These are phyloP conservation scores for Trametes elegans DNA, from an alignment of 768 basidiomycete genomes.

Conservation along the genomic window DNA sequence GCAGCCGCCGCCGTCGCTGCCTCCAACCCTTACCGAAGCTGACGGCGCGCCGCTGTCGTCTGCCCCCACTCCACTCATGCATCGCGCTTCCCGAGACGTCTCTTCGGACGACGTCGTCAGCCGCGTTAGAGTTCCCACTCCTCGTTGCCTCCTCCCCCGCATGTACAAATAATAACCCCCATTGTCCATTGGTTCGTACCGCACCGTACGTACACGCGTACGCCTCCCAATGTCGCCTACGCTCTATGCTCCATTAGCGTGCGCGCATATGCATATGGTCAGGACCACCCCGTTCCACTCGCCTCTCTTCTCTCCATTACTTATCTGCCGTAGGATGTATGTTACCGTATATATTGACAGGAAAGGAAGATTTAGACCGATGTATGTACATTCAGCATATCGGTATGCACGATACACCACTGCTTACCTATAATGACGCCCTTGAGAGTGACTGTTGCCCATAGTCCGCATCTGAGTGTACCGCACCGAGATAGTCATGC, in stretches of 20 bases:
- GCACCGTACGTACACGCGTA: neutral
- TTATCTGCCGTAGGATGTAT: neutral
- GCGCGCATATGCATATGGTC: neutral
- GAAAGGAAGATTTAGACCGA: neutral
- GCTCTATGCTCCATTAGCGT: no score
- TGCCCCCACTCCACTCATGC: neutral
- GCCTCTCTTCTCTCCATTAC: neutral
- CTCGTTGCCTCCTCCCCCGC: neutral
- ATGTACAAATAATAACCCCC: neutral
- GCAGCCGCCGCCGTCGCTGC: no score
- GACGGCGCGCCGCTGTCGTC: neutral
- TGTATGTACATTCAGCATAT: conserved; percentile 8
- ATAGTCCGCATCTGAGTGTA: no score
- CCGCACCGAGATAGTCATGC: no score
- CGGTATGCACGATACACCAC: no score
- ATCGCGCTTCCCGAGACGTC: neutral
- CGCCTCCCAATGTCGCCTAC: neutral
- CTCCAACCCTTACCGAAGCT: neutral
- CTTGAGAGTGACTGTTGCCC: no score
- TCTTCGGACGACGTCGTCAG: neutral
- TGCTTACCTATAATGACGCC: no score
- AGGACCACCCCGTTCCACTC: neutral
- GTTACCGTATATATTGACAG: conserved; percentile 4
- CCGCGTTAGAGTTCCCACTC: neutral
- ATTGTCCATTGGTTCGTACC: neutral